These are phyloP conservation scores for Eremochloa ophiuroides DNA, from an alignment of 176 grass and related monocot genomes.

Conservation along the genomic window DNA sequence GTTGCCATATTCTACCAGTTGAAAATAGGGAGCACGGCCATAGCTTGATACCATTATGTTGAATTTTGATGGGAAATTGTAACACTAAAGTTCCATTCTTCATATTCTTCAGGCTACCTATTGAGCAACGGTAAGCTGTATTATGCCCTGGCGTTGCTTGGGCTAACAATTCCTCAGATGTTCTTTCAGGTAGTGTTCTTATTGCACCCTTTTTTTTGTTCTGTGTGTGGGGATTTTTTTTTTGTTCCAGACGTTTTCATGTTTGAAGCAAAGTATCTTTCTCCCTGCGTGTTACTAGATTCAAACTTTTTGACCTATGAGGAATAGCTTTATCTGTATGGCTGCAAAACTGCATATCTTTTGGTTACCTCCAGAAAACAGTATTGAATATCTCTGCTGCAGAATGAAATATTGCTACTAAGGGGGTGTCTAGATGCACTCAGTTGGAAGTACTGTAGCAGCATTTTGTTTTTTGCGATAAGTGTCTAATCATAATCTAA, in stretches of 20 bases:
- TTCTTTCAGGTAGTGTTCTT: constrained; percentile 50
- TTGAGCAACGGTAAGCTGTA: constrained; percentile 56
- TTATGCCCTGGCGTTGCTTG: constrained; percentile 65
- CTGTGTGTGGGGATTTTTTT: background rate
- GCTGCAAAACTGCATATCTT: background rate
- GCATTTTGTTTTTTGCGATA: no score
- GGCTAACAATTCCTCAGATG: constrained; percentile 66
- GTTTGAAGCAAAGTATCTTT: background rate
- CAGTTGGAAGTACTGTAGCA: no score
- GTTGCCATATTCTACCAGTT: background rate
- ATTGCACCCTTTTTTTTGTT: background rate
- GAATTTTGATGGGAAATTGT: constrained; percentile 9
- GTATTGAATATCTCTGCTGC: background rate
- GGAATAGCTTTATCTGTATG: background rate
- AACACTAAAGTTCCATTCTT: background rate
- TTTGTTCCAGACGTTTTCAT: background rate
- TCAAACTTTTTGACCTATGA: background rate
- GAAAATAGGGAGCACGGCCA: background rate
- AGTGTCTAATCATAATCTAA: no score
- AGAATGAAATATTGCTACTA: background rate
- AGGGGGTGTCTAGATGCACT: no score
- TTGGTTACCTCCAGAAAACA: background rate
- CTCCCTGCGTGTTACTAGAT: background rate
- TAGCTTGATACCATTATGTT: constrained; percentile 8
- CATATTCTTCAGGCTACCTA: constrained; percentile 59